Conservation (phyloP, 768 basidiomycete species). For the Leccinum rimulosum region DNA sequence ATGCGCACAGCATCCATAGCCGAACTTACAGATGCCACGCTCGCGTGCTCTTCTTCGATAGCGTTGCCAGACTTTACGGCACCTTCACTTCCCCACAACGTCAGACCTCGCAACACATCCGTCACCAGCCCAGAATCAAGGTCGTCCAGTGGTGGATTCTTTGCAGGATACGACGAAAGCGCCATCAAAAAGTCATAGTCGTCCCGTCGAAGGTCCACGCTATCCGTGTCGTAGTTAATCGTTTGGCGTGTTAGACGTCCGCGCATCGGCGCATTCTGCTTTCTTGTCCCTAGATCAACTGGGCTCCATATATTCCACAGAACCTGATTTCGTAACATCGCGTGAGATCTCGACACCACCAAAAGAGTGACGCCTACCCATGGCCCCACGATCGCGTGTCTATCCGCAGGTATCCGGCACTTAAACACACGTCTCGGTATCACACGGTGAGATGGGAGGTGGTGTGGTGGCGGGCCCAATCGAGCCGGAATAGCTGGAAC, state of each 20-base stretch:
- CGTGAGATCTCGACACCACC: conserved; percentile 1
- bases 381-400: conserved; percentile 49
- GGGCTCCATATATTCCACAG: conserved; percentile 43
- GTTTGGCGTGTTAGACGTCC: conserved; percentile 24
- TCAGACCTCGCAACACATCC: conserved; percentile 46
- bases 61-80: conserved; percentile 1
- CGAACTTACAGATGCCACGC: background rate
- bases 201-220: conserved; percentile 30
- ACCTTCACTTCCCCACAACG: conserved; percentile 41
- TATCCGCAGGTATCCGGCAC: conserved; percentile 46
- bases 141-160: conserved; percentile 41
- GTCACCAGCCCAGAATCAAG: conserved; percentile 46
- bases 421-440: conserved; percentile 43
- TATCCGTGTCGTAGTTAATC: conserved; percentile 11
- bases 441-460: conserved; percentile 51
- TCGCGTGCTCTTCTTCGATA: conserved; percentile 1
- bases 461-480: conserved; percentile 39
- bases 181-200: conserved; percentile 53
- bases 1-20: background rate
- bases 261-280: conserved; percentile 44
- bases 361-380: conserved; percentile 43
- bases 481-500: conserved; percentile 31
- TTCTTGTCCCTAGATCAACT: conserved; percentile 34
- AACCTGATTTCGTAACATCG: conserved; percentile 34
- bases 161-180: conserved; percentile 41